These are phyloP conservation scores for Karstenula rhodostoma DNA, from an alignment of 2,329 filamentous ascomycete genomes.

Conservation along the genomic window DNA sequence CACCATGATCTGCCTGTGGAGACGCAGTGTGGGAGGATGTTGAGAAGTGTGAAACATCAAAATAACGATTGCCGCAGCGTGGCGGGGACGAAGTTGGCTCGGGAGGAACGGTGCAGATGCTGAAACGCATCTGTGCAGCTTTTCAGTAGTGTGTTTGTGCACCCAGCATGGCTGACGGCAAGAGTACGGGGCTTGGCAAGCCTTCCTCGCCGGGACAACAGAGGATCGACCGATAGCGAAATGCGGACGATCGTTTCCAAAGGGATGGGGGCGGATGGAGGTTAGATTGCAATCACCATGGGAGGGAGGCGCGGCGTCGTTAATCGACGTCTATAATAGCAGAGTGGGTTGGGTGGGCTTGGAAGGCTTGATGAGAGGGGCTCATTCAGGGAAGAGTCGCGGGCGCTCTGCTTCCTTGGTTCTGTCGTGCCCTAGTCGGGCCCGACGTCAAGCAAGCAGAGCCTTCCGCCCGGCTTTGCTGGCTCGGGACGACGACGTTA, in stretches of 20 bases:
- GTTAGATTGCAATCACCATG: slow-evolving; percentile 14
- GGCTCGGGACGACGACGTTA: slow-evolving; percentile 7
- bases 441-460: slow-evolving; percentile 5
- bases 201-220: slow-evolving; percentile 23
- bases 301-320: slow-evolving; percentile 21
- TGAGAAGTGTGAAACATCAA: slow-evolving; percentile 13
- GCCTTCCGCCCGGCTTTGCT: slow-evolving; percentile 5
- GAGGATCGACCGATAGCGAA: background rate
- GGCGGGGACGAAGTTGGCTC: slow-evolving; percentile 2
- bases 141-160: slow-evolving; percentile 5
- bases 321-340: slow-evolving; percentile 23
- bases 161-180: slow-evolving; percentile 10
- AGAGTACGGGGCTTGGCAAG: slow-evolving; percentile 28
- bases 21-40: background rate
- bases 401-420: slow-evolving; percentile 22
- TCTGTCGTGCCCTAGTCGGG: slow-evolving; percentile 25
- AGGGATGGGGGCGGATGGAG: background rate
- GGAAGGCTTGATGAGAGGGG: slow-evolving; percentile 12
- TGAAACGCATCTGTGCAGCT: slow-evolving; percentile 9
- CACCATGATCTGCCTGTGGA: background rate
- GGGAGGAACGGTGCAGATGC: slow-evolving; percentile 14
- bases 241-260: slow-evolving; percentile 6
- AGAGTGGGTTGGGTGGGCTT: slow-evolving; percentile 26
- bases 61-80: slow-evolving; percentile 6
- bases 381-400: slow-evolving; percentile 1